A percentile compares a stretch with the other conserved stretches of the same genome.
These are phyloP conservation scores for Metschnikowia hibisci DNA, from an alignment of 805 yeast species.

Conservation along the genomic window DNA sequence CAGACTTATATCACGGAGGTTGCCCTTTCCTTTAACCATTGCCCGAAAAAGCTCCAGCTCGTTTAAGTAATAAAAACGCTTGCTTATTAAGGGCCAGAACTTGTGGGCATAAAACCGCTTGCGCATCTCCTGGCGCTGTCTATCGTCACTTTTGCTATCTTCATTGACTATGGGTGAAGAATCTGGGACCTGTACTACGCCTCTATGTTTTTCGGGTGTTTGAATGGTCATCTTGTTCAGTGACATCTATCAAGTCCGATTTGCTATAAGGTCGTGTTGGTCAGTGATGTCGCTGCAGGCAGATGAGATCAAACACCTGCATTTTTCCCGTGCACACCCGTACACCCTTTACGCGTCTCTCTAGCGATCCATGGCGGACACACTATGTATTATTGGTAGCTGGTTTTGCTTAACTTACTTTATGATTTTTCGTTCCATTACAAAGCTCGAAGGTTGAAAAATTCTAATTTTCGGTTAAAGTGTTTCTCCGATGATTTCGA, in stretches of 20 bases:
- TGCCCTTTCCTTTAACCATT: constrained; percentile 41
- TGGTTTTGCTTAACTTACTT: too few relatives aligned
- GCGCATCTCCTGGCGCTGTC: constrained; percentile 21
- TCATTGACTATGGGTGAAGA: constrained; percentile 32
- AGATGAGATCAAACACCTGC: constrained; percentile 1
- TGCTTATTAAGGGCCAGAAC: constrained; percentile 36
- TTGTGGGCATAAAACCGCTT: constrained; percentile 33
- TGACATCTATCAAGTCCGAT: not conserved
- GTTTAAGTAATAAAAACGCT: constrained; percentile 34
- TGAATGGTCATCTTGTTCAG: constrained; percentile 9
- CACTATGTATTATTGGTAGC: too few relatives aligned
- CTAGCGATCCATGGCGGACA: not conserved
- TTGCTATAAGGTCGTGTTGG: not conserved
- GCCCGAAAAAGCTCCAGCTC: constrained; percentile 41
- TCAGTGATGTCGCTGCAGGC: not conserved
- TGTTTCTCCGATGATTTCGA: too few relatives aligned
- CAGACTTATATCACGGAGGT: constrained; percentile 36
- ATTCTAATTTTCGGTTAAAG: too few relatives aligned
- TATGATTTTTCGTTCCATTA: too few relatives aligned
- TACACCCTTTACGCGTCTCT: constrained; percentile 1
- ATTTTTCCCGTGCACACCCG: constrained; percentile 2
- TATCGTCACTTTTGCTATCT: constrained; percentile 12
- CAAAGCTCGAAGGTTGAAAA: too few relatives aligned
- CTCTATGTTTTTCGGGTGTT: constrained; percentile 13
- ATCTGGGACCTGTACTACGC: constrained; percentile 37